Evolutionary conservation across 495 filamentous ascomycete species (phyloP).

Genomic region (Corynascus novoguineensis): DNA sequence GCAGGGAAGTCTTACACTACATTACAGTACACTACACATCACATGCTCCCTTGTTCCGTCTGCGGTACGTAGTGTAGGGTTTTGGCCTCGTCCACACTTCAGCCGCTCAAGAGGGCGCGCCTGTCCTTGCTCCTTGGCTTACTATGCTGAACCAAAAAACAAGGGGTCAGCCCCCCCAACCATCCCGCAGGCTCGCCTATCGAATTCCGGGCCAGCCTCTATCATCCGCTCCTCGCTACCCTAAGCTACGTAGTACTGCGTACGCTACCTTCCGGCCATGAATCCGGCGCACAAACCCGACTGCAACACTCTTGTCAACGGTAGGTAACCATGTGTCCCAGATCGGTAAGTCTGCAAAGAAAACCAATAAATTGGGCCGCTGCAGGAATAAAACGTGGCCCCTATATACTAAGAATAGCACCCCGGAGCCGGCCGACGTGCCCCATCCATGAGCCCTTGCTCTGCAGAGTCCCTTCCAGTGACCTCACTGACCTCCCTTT

Average conservation of each 20-base stretch:
- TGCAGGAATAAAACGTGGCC: conserved; percentile 37
- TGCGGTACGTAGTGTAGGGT: not conserved
- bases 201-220: conserved; percentile 16
- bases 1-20: no score
- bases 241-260: no score
- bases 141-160: not conserved
- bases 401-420: conserved; percentile 40
- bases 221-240: conserved; percentile 17
- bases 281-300: conserved; percentile 34
- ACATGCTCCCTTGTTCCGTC: not conserved
- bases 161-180: not conserved
- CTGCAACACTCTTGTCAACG: conserved; percentile 30
- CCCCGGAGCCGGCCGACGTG: conserved; percentile 24
- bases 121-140: conserved; percentile 1
- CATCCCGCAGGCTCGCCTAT: conserved; percentile 12
- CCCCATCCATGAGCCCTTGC: conserved; percentile 24
- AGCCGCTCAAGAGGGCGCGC: not conserved
- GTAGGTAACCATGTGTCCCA: conserved; percentile 38
- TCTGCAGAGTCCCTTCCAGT: conserved; percentile 18
- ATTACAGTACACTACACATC: no score
- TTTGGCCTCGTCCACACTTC: not conserved
- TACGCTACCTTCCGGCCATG: conserved; percentile 20
- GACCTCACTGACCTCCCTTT: conserved; percentile 19
- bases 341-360: conserved; percentile 34
- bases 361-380: conserved; percentile 34